A percentile compares a stretch with the other conserved stretches of the same genome.
phyloP scores from a whole-genome alignment of 1,284 basidiomycete genomes.

The Ustilago shanxiensis region DNA sequence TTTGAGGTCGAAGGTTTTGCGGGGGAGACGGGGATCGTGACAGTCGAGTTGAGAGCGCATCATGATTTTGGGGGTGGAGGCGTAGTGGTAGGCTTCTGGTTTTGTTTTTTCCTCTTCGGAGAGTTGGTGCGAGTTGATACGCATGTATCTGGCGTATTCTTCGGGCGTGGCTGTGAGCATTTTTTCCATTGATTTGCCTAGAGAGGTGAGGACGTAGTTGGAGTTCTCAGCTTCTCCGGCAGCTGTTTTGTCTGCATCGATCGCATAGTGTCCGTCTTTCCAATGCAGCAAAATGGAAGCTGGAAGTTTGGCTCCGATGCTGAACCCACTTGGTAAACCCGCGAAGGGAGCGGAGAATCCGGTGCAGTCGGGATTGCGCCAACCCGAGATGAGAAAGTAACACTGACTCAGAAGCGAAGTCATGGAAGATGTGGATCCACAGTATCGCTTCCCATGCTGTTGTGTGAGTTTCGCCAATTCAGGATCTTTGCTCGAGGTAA shows the following conservation, averaged over 20 bases:
- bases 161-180: constrained; percentile 80
- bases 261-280: constrained; percentile 76
- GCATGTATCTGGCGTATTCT: constrained; percentile 79
- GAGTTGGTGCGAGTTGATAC: constrained; percentile 68
- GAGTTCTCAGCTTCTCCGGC: constrained; percentile 59
- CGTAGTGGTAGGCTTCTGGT: constrained; percentile 66
- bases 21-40: constrained; percentile 82
- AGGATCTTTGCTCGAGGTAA: constrained; percentile 83
- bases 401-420: constrained; percentile 86
- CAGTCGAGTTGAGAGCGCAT: constrained; percentile 98
- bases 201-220: constrained; percentile 65
- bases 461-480: constrained; percentile 79
- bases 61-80: constrained; percentile 80
- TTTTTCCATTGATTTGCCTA: constrained; percentile 91
- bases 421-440: constrained; percentile 92
- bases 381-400: constrained; percentile 76
- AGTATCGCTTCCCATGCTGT: constrained; percentile 77
- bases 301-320: constrained; percentile 84
- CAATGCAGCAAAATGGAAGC: constrained; percentile 78
- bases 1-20: constrained; percentile 94
- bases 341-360: constrained; percentile 73
- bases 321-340: constrained; percentile 78
- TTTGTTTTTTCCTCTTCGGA: constrained; percentile 71
- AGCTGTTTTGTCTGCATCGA: constrained; percentile 78
- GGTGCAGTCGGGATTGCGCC: constrained; percentile 63